Evolutionary conservation across 495 filamentous ascomycete genomes (phyloP), one percentile per base, ranked within the genome.

Genomic region (Choiromyces venosus): DNA sequence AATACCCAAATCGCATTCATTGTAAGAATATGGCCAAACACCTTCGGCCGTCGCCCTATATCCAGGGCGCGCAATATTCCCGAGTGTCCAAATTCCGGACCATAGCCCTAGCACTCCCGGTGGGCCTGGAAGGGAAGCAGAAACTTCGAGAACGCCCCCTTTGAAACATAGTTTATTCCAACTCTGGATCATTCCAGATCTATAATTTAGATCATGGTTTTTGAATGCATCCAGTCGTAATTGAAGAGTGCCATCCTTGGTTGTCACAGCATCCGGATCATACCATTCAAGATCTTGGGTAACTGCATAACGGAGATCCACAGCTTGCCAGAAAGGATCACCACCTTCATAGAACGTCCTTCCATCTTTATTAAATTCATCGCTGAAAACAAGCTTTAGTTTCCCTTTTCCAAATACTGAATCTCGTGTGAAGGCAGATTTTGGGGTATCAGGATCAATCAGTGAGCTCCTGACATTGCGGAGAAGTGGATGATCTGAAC

Each of bases 101-200:
- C 91, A 93, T 81, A 92, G 90, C 29, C 91, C 91, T 25, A 87
- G 82, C 29, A 87, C 85, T 67, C 91, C 88, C 25, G 90, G 90
- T 36, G 86, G 81, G 25, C 90, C 91, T 2, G 91, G 91, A 12
- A 93, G 84, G 1, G 91, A 94, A 40, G 91, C 87, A 76, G 89
- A 91, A 33, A 91, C 91, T 82, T 94, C 91, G 25, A 93, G 81
- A 66, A 89, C 85, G 19, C 91, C 91, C 35, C 91, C 91, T 66
- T 89, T 92, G 79, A 93, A 92, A 78, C 91, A 94, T 64, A 93
- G 75, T 78, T 93, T 88, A 82, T 94, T 94, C 91, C 91, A 94
- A 37, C 88, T 91, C 75, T 93, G 90, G 12, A 94, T 73, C 91
- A 94, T 94, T 14, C 89, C 91, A 37, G 91, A 94, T 40, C 91